Conservation (phyloP, 2,329 filamentous ascomycete genomes). For the Zelopaecilomyces penicillatus region DNA sequence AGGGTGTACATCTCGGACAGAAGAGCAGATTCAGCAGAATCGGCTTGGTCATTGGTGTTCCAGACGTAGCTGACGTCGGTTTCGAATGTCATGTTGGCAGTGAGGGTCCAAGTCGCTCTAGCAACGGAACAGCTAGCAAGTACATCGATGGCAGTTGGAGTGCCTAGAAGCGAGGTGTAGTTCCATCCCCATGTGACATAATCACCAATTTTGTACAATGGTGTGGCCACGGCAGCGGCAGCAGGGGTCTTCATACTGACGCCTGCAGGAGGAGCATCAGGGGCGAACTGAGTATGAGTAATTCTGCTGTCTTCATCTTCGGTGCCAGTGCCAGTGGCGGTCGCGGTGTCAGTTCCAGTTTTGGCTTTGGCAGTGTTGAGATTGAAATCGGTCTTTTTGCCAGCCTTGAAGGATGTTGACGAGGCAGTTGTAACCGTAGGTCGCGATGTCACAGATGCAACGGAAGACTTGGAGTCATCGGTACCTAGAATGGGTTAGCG, state of each 20-base stretch:
- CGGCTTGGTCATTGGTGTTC: constrained; percentile 47
- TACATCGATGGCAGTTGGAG: constrained; percentile 52
- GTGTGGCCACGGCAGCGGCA: constrained; percentile 32
- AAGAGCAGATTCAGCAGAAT: constrained; percentile 37
- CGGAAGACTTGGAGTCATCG: not conserved
- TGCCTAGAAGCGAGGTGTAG: constrained; percentile 52
- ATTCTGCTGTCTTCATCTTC: constrained; percentile 17
- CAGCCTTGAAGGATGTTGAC: constrained; percentile 8
- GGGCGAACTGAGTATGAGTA: constrained; percentile 34
- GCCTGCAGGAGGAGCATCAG: constrained; percentile 39
- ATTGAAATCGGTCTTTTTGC: constrained; percentile 20
- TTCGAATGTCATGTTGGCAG: constrained; percentile 53
- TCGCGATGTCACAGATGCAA: too few relatives aligned
- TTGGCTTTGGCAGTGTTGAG: constrained; percentile 31
- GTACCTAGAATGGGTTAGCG: not conserved
- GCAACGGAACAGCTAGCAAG: constrained; percentile 47
- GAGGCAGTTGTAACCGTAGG: not conserved
- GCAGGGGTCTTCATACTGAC: constrained; percentile 47
- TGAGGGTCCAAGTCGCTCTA: constrained; percentile 50
- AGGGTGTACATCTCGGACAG: constrained; percentile 51
- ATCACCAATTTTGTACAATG: constrained; percentile 53
- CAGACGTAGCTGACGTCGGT: constrained; percentile 45
- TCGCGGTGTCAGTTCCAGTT: constrained; percentile 10
- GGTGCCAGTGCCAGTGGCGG: constrained; percentile 17
- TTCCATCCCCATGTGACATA: constrained; percentile 56